These are phyloP conservation scores for Saccharomycopsis schoenii DNA, from an alignment of 805 yeast species.

Conservation along the genomic window DNA sequence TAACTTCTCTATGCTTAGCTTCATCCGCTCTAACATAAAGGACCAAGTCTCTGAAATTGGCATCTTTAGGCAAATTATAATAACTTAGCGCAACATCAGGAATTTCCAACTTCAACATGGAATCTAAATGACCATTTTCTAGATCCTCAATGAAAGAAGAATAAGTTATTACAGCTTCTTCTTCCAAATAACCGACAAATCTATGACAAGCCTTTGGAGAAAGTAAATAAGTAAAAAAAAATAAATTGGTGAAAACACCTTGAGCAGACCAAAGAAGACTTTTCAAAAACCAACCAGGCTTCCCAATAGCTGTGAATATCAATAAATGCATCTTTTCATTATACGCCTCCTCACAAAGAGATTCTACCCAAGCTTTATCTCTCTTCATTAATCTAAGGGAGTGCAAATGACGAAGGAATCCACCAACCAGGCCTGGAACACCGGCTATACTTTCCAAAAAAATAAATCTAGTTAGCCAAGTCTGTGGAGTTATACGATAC, in stretches of 20 bases:
- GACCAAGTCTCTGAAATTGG: conserved; percentile 50
- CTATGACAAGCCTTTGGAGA: conserved; percentile 61
- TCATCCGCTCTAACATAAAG: conserved; percentile 64
- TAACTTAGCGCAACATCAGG: conserved; percentile 56
- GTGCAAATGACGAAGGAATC: conserved; percentile 59
- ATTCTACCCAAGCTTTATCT: conserved; percentile 69
- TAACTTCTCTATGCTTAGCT: conserved; percentile 71
- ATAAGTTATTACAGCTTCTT: conserved; percentile 65
- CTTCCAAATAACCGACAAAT: conserved; percentile 70
- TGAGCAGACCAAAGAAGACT: conserved; percentile 50
- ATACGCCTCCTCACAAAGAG: conserved; percentile 65
- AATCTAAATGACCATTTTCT: conserved; percentile 39
- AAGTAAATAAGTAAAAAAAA: conserved; percentile 49
- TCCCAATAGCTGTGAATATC: conserved; percentile 54
- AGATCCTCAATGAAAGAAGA: conserved; percentile 48
- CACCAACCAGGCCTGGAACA: conserved; percentile 74
- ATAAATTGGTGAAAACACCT: conserved; percentile 58
- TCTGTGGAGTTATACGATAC: conserved; percentile 46
- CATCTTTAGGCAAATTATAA: conserved; percentile 46
- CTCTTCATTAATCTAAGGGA: conserved; percentile 50
- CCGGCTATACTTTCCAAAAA: conserved; percentile 68
- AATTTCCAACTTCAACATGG: conserved; percentile 34
- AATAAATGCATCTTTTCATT: conserved; percentile 70
- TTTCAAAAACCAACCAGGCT: conserved; percentile 51
- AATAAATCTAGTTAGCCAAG: conserved; percentile 55